These are phyloP conservation scores for Fusarium heterosporum DNA, from an alignment of 2,329 filamentous ascomycete genomes.

Conservation along the genomic window DNA sequence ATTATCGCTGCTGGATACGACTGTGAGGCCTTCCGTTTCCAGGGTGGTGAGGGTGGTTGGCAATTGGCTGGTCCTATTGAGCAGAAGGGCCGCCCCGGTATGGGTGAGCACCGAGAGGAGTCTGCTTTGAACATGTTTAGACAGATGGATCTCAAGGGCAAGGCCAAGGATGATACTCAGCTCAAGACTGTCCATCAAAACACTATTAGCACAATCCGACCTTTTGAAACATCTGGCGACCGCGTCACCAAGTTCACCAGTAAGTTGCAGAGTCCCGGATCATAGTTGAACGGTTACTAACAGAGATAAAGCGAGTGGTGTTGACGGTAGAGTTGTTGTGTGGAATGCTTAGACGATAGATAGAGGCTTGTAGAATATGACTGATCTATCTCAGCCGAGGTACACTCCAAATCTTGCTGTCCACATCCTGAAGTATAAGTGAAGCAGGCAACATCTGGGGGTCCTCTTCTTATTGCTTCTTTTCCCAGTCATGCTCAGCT, in stretches of 20 bases:
- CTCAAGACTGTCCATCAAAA: slow-evolving; percentile 97
- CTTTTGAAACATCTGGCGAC: slow-evolving; percentile 75
- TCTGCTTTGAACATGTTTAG: slow-evolving; percentile 97
- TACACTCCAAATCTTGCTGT: background rate
- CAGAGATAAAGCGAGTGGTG: slow-evolving; percentile 73
- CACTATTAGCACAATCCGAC: slow-evolving; percentile 86
- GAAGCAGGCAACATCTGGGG: background rate
- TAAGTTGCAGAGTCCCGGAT: slow-evolving; percentile 62
- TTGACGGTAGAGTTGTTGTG: slow-evolving; percentile 84
- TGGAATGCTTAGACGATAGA: slow-evolving; percentile 70
- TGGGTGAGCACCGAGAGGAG: slow-evolving; percentile 79
- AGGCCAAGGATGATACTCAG: slow-evolving; percentile 90
- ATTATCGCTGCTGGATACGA: slow-evolving; percentile 96
- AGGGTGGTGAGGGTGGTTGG: slow-evolving; percentile 84
- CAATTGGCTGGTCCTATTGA: slow-evolving; percentile 85
- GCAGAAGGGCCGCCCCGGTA: slow-evolving; percentile 72
- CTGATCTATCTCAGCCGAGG: background rate
- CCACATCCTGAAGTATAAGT: background rate
- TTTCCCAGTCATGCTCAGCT: no score
- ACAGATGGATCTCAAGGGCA: slow-evolving; percentile 98
- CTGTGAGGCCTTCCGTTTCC: slow-evolving; percentile 89
- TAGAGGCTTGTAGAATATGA: background rate
- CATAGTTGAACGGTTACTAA: slow-evolving; percentile 42
- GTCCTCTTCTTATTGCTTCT: no score
- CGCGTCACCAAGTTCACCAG: slow-evolving; percentile 85